These are phyloP conservation scores for Pythium sp. DNA, from an alignment of 352 stramenopile genomes.

Conservation along the genomic window DNA sequence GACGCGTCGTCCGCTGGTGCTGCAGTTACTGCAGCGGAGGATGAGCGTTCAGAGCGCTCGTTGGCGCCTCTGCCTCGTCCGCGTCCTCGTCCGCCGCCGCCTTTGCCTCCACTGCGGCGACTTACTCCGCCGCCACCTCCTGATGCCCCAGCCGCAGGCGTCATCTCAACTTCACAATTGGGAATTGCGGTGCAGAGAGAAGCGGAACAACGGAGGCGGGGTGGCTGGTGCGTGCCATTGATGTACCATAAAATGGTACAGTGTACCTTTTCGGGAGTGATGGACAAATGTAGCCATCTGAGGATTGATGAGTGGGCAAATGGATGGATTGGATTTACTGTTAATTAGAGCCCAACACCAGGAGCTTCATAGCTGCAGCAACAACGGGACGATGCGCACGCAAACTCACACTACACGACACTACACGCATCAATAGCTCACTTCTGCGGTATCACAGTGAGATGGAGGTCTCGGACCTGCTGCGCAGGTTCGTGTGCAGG, in stretches of 20 bases:
- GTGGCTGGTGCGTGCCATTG: neutral
- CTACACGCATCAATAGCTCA: neutral
- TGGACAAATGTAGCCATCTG: slow-evolving; percentile 6
- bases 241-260: neutral
- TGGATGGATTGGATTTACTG: neutral
- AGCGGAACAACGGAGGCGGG: neutral
- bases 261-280: neutral
- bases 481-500: slow-evolving; percentile 17
- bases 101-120: slow-evolving; percentile 4
- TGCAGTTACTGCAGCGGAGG: neutral
- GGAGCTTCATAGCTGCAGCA: neutral
- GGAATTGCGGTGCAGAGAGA: slow-evolving; percentile 1
- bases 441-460: slow-evolving; percentile 6
- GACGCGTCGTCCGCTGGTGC: neutral
- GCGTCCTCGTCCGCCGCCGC: slow-evolving; percentile 5
- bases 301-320: neutral
- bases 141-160: neutral
- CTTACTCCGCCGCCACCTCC: neutral
- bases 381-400: neutral
- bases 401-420: neutral
- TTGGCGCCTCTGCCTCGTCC: slow-evolving; percentile 10
- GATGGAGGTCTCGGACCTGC: slow-evolving; percentile 12
- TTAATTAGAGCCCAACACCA: neutral
- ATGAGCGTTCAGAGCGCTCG: neutral
- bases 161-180: slow-evolving; percentile 3